Evolutionary conservation across 2,329 filamentous ascomycete species (phyloP).

Genomic region (Uncinocarpus reesii): DNA sequence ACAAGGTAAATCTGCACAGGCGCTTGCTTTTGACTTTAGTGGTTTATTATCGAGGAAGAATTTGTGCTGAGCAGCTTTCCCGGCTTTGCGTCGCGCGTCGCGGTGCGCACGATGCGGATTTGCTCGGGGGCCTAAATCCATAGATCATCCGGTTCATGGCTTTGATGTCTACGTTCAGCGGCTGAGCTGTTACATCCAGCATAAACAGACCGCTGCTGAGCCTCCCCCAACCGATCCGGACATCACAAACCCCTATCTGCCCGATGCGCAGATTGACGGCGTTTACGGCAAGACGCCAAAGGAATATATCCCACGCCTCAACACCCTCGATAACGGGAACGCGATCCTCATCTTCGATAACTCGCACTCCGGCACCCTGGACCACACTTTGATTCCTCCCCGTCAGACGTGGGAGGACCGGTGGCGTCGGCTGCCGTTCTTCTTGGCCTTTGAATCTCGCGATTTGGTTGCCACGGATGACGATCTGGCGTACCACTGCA

Average conservation of each 20-base stretch:
- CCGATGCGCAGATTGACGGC: constrained; percentile 28
- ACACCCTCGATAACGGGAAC: constrained; percentile 41
- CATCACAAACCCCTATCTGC: constrained; percentile 39
- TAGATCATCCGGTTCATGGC: constrained; percentile 36
- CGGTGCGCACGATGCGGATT: constrained; percentile 2
- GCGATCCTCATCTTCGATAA: constrained; percentile 47
- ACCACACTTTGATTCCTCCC: constrained; percentile 43
- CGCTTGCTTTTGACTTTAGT: too few relatives aligned
- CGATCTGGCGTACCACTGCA: constrained; percentile 38
- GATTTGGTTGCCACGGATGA: constrained; percentile 35
- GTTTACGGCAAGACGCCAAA: constrained; percentile 23
- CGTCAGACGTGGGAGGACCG: constrained; percentile 42
- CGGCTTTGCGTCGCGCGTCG: background rate
- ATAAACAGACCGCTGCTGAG: constrained; percentile 34
- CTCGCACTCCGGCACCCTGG: constrained; percentile 38
- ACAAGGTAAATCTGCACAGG: constrained; percentile 23
- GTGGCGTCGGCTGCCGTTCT: constrained; percentile 46
- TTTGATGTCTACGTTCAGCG: constrained; percentile 44
- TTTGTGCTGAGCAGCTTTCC: constrained; percentile 6
- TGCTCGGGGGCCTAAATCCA: background rate
- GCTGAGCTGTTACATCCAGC: constrained; percentile 43
- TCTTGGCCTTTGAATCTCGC: constrained; percentile 34
- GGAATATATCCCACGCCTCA: constrained; percentile 33
- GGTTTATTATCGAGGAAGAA: background rate
- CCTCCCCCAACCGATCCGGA: constrained; percentile 31